These are phyloP conservation scores for Trichoderma reesei DNA, from an alignment of 495 filamentous ascomycete species.

Conservation along the genomic window DNA sequence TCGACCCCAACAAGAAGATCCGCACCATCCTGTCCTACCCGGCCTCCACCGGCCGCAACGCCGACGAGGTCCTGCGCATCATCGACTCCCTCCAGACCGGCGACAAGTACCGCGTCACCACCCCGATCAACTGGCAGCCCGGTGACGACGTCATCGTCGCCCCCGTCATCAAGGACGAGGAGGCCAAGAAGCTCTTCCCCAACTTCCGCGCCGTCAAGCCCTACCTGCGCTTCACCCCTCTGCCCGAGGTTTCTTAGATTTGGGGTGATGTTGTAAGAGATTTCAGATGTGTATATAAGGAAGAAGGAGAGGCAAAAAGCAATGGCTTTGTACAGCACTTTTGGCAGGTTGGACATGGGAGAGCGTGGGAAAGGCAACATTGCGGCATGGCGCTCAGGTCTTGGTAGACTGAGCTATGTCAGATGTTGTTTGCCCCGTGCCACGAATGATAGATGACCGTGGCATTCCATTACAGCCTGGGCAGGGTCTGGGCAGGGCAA, in stretches of 20 bases:
- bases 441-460: background rate
- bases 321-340: no score
- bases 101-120: slow-evolving; percentile 92
- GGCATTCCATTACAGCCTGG: background rate
- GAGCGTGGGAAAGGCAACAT: no score
- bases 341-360: no score
- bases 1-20: slow-evolving; percentile 97
- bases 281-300: no score
- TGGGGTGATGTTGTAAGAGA: no score
- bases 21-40: slow-evolving; percentile 94
- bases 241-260: slow-evolving; percentile 40
- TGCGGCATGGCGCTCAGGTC: background rate
- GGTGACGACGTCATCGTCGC: slow-evolving; percentile 95
- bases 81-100: slow-evolving; percentile 95
- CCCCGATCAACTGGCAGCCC: slow-evolving; percentile 84
- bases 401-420: no score
- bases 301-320: background rate
- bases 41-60: slow-evolving; percentile 93
- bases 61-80: slow-evolving; percentile 88
- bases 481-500: background rate
- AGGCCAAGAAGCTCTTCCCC: slow-evolving; percentile 85
- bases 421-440: background rate
- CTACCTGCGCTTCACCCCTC: slow-evolving; percentile 65
- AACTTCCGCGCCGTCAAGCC: slow-evolving; percentile 91
- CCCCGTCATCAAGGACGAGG: slow-evolving; percentile 73